Percentiles rank a stretch among this genome's conserved stretches.
phyloP scores from a whole-genome alignment of 306 rosid species.

The Trifolium subterraneum region DNA sequence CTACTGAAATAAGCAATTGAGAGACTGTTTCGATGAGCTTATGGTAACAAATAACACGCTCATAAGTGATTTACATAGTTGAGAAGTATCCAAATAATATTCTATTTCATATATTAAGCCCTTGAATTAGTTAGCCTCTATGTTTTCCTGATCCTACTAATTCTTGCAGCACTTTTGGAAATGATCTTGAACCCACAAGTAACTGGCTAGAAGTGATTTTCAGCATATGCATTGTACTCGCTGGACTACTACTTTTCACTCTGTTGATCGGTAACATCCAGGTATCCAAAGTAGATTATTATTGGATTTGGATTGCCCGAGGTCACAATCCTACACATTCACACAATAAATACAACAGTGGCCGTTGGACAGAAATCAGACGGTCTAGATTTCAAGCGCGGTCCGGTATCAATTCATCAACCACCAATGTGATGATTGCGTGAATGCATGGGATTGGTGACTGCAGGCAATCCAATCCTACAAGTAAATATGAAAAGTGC shows the following conservation, averaged over 20 bases:
- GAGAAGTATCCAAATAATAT: too few species aligned
- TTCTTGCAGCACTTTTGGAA: slow-evolving; percentile 87
- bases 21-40: too few species aligned
- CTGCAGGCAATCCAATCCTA: not conserved
- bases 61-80: too few species aligned
- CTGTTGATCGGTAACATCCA: slow-evolving; percentile 96
- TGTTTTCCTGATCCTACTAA: slow-evolving; percentile 18
- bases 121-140: not conserved
- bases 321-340: not conserved
- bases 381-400: not conserved
- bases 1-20: too few species aligned
- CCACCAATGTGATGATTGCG: not conserved
- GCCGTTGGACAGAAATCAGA: not conserved
- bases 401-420: not conserved
- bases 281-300: slow-evolving; percentile 49
- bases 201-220: slow-evolving; percentile 95
- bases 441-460: not conserved
- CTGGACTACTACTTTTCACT: slow-evolving; percentile 93
- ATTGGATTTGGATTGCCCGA: not conserved
- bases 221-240: slow-evolving; percentile 81
- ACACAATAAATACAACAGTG: not conserved
- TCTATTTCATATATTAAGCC: too few species aligned
- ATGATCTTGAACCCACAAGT: slow-evolving; percentile 98
- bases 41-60: too few species aligned
- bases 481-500: slow-evolving; percentile 1